Percentiles rank a stretch among this genome's conserved stretches.
phyloP scores from a whole-genome alignment of 305 asterid species.

The Withania somnifera region DNA sequence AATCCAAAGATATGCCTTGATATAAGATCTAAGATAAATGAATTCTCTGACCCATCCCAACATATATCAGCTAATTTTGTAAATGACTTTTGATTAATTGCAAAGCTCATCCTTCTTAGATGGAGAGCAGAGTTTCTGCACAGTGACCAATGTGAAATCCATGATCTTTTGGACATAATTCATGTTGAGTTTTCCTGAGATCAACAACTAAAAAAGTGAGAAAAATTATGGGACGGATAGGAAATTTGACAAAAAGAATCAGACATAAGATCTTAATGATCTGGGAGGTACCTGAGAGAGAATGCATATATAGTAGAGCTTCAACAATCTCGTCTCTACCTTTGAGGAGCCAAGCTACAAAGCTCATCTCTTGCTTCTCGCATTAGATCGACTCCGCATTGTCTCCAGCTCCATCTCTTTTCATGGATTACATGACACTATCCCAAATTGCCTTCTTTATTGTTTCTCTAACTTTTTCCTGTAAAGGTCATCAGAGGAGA shows the following conservation, averaged over 20 bases:
- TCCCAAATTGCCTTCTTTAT: slow-evolving; percentile 97
- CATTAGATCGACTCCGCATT: slow-evolving; percentile 48
- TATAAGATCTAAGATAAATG: too few relatives aligned
- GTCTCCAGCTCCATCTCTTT: slow-evolving; percentile 48
- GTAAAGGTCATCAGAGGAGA: slow-evolving; percentile 11
- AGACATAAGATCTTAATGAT: slow-evolving; percentile 3
- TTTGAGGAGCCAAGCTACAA: slow-evolving; percentile 61
- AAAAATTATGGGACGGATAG: neutral
- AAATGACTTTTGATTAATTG: too few relatives aligned
- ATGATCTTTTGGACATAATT: slow-evolving; percentile 58
- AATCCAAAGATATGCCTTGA: too few relatives aligned
- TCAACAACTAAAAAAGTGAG: slow-evolving; percentile 38
- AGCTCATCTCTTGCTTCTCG: slow-evolving; percentile 80
- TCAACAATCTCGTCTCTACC: slow-evolving; percentile 74
- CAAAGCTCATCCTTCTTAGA: too few relatives aligned
- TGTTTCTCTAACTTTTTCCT: slow-evolving; percentile 54
- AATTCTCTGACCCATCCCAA: too few relatives aligned
- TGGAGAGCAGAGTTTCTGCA: too few relatives aligned
- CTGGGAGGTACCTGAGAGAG: slow-evolving; percentile 49
- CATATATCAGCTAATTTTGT: too few relatives aligned
- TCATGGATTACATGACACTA: slow-evolving; percentile 61
- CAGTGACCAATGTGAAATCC: too few relatives aligned
- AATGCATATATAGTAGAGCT: slow-evolving; percentile 61
- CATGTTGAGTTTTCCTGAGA: slow-evolving; percentile 51
- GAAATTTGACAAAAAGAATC: neutral